Evolutionary conservation across 805 yeast genomes (phyloP).

Genomic region (Cyberlindnera maclurae): DNA sequence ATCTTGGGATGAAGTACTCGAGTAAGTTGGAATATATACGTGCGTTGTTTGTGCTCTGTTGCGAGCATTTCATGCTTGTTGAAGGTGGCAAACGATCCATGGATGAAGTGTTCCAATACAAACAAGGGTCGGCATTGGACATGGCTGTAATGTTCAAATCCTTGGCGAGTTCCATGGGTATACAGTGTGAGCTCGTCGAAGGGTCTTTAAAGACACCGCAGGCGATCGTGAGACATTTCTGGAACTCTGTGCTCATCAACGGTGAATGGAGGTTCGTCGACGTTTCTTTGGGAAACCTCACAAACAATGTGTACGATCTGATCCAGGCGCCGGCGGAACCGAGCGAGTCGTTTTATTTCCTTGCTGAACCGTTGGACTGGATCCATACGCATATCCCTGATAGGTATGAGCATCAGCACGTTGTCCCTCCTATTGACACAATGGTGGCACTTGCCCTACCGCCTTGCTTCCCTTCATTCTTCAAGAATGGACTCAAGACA

Average conservation of each 20-base stretch:
- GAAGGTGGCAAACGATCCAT: constrained; percentile 25
- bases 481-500: constrained; percentile 50
- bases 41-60: constrained; percentile 55
- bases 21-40: constrained; percentile 54
- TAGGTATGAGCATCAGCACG: constrained; percentile 73
- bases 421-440: constrained; percentile 77
- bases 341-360: constrained; percentile 56
- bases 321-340: constrained; percentile 24
- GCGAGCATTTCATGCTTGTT: constrained; percentile 48
- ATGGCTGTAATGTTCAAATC: constrained; percentile 69
- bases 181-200: constrained; percentile 67
- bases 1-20: constrained; percentile 44
- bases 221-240: constrained; percentile 70
- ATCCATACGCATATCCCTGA: constrained; percentile 85
- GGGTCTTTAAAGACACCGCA: constrained; percentile 84
- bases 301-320: constrained; percentile 43
- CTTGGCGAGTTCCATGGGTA: constrained; percentile 61
- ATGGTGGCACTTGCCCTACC: constrained; percentile 76
- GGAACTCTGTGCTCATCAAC: constrained; percentile 76
- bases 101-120: constrained; percentile 35
- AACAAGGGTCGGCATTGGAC: constrained; percentile 61
- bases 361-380: constrained; percentile 66
- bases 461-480: constrained; percentile 76
- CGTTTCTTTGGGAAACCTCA: constrained; percentile 52
- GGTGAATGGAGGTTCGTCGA: constrained; percentile 80